Evolutionary conservation across 192 early-diverging fungal genomes (phyloP).

Genomic region (Coemansia sp.): DNA sequence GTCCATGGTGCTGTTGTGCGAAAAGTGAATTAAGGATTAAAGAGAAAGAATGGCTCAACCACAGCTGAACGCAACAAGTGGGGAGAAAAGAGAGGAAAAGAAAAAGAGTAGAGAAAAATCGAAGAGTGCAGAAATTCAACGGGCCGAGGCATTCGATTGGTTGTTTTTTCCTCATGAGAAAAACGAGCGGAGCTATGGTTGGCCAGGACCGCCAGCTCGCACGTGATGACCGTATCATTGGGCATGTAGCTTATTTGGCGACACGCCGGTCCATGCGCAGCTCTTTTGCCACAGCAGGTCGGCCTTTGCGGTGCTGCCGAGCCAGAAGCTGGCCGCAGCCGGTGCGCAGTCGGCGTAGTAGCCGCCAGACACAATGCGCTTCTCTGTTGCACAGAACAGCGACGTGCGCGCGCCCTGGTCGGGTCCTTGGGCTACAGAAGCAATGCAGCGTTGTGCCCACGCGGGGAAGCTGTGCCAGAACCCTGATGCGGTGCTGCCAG

Average conservation of each 20-base stretch:
- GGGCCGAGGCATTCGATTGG: conserved; percentile 22
- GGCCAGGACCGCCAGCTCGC: neutral
- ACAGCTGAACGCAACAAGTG: neutral
- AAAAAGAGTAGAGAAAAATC: conserved; percentile 19
- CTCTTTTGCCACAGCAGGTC: conserved; percentile 45
- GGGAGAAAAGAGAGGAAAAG: conserved; percentile 1
- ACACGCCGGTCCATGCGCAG: conserved; percentile 46
- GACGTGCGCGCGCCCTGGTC: conserved; percentile 43
- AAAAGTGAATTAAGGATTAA: neutral
- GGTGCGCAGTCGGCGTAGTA: conserved; percentile 47
- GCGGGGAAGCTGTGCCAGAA: conserved; percentile 44
- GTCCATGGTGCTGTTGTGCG: conserved; percentile 26
- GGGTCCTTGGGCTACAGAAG: conserved; percentile 38
- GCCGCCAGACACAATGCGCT: conserved; percentile 24
- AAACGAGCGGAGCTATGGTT: neutral
- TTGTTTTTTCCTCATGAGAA: neutral
- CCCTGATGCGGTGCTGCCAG: conserved; percentile 45
- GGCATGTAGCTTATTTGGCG: conserved; percentile 11
- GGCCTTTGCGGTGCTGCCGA: conserved; percentile 15
- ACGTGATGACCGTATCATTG: conserved; percentile 3
- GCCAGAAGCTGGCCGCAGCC: conserved; percentile 39
- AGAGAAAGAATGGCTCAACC: neutral
- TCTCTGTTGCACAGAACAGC: conserved; percentile 49
- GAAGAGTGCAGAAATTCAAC: conserved; percentile 26
- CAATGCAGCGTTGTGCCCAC: conserved; percentile 43